A percentile compares a stretch with the other conserved stretches of the same genome.
Evolutionary conservation across 2,329 filamentous ascomycete genomes (phyloP).

Genomic region (Aspergillus intermedius): DNA sequence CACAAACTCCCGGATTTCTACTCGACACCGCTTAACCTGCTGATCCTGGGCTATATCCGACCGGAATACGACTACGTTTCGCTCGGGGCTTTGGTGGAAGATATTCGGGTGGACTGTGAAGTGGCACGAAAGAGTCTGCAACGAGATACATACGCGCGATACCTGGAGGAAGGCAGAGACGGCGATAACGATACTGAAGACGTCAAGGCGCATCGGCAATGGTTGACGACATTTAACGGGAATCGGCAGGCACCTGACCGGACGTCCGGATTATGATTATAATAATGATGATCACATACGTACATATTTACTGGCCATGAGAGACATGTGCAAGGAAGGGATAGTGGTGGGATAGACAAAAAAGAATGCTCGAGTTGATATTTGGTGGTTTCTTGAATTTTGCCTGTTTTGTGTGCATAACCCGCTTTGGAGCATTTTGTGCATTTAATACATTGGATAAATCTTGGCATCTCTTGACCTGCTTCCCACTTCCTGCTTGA

Average conservation of each 20-base stretch:
- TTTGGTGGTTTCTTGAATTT: not conserved
- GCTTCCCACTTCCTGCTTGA: not conserved
- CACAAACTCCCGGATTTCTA: slow-evolving; percentile 67
- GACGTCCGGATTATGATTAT: not conserved
- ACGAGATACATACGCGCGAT: slow-evolving; percentile 53
- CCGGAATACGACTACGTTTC: slow-evolving; percentile 83
- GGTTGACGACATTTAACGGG: slow-evolving; percentile 27
- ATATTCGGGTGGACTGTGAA: slow-evolving; percentile 83
- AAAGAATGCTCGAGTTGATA: not conserved
- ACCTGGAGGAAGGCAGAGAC: slow-evolving; percentile 29
- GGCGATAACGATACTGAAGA: slow-evolving; percentile 22
- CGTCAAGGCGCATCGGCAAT: slow-evolving; percentile 25
- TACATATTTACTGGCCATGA: not conserved
- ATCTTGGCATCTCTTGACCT: not conserved
- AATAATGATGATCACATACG: not conserved
- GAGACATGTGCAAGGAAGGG: not conserved
- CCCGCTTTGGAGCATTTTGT: not conserved
- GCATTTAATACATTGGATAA: not conserved
- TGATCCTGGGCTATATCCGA: slow-evolving; percentile 80
- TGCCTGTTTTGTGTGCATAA: not conserved
- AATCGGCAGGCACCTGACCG: not conserved
- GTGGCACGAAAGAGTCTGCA: slow-evolving; percentile 69
- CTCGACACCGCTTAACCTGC: slow-evolving; percentile 66
- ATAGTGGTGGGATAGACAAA: not conserved
- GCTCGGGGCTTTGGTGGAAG: slow-evolving; percentile 74